Evolutionary conservation across 2,329 filamentous ascomycete genomes (phyloP).

Genomic region (Fusarium brevicatenulatum): DNA sequence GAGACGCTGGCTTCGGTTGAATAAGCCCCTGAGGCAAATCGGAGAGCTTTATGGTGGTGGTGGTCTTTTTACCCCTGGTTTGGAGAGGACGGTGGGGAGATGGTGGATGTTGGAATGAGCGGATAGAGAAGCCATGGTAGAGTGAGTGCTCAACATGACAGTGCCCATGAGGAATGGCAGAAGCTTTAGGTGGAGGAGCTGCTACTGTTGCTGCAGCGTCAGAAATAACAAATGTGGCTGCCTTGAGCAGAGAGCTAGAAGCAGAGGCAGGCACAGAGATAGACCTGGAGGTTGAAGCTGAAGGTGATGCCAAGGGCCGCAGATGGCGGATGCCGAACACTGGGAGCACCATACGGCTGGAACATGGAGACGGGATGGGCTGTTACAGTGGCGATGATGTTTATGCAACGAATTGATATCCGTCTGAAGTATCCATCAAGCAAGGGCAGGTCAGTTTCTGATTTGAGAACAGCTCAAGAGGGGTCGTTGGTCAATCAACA

Average conservation of each 20-base stretch:
- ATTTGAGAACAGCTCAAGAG: background rate
- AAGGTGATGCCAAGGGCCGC: conserved; percentile 38
- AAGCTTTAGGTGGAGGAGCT: conserved; percentile 7
- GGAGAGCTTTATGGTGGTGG: conserved; percentile 62
- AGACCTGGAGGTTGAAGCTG: conserved; percentile 2
- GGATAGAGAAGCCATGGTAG: conserved; percentile 24
- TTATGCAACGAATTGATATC: background rate
- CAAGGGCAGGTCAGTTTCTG: conserved; percentile 7
- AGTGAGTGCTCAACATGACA: conserved; percentile 2
- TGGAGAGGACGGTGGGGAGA: conserved; percentile 39
- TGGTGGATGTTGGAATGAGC: conserved; percentile 33
- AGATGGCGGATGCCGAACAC: conserved; percentile 42
- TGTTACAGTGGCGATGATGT: conserved; percentile 24
- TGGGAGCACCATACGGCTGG: conserved; percentile 41
- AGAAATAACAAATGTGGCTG: conserved; percentile 1
- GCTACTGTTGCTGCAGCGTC: background rate
- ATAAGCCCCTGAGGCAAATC: conserved; percentile 67
- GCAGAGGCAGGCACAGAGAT: background rate
- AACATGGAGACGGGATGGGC: conserved; percentile 44
- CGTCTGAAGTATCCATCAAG: conserved; percentile 4
- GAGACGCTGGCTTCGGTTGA: conserved; percentile 27
- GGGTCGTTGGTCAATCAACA: conserved; percentile 14
- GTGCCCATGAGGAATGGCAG: background rate
- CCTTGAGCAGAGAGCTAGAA: conserved; percentile 9
- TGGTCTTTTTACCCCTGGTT: conserved; percentile 64